Evolutionary conservation across 2,329 filamentous ascomycete species (phyloP).

Genomic region (Colletotrichum theobromicola): DNA sequence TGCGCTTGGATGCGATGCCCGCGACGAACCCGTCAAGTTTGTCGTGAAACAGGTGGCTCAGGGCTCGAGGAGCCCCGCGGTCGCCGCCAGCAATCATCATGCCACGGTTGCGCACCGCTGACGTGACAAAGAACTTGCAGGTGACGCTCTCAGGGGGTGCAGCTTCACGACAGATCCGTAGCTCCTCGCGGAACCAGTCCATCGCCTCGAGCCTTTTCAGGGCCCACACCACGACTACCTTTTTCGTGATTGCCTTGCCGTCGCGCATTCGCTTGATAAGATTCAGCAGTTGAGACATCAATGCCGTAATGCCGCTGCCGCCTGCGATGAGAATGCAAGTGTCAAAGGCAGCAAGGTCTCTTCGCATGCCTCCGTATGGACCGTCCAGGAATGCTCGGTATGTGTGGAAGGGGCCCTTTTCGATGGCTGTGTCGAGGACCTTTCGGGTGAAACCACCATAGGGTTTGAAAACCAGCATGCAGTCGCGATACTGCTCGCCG

Average conservation of each 20-base stretch:
- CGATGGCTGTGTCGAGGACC: constrained; percentile 81
- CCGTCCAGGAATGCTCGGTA: constrained; percentile 93
- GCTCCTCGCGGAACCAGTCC: constrained; percentile 97
- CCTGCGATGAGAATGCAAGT: constrained; percentile 93
- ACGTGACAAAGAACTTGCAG: constrained; percentile 94
- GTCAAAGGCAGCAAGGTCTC: constrained; percentile 89
- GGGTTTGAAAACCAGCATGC: constrained; percentile 89
- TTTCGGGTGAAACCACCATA: constrained; percentile 89
- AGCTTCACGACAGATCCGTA: constrained; percentile 88
- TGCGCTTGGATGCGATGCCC: constrained; percentile 84
- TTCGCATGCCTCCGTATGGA: constrained; percentile 92
- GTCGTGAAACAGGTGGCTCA: constrained; percentile 81
- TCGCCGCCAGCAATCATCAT: constrained; percentile 28
- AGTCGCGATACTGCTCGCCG: constrained; percentile 85
- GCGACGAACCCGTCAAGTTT: constrained; percentile 88
- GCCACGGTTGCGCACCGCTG: constrained; percentile 62
- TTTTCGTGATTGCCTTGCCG: constrained; percentile 89
- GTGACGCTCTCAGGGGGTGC: constrained; percentile 88
- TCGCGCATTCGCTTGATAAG: constrained; percentile 97
- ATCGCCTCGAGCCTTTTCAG: constrained; percentile 90
- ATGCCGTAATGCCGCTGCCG: constrained; percentile 91
- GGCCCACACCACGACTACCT: constrained; percentile 92
- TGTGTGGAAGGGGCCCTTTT: constrained; percentile 88
- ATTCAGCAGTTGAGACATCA: constrained; percentile 89
- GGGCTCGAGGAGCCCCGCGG: constrained; percentile 62